A percentile compares a stretch with the other conserved stretches of the same genome.
phyloP scores from a whole-genome alignment of 331 rosid genomes.

The Malus hybrid region DNA sequence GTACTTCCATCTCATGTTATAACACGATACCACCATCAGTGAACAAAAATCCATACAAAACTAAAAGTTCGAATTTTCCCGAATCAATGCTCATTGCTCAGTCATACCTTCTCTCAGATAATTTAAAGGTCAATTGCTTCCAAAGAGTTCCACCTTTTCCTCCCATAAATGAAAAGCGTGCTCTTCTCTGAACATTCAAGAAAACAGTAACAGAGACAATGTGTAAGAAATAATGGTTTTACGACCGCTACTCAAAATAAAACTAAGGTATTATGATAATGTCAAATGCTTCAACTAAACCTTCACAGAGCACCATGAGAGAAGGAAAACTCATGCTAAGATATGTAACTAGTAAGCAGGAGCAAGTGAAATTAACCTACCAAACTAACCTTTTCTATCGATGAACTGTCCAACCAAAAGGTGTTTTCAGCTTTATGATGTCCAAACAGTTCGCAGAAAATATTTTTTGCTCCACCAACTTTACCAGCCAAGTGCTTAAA shows the following conservation, averaged over 20 bases:
- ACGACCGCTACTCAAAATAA: background rate
- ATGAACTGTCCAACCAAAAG: conserved; percentile 98
- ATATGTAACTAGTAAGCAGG: background rate
- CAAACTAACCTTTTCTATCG: conserved; percentile 68
- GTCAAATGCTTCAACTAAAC: conserved; percentile 4
- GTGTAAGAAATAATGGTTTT: too few species aligned
- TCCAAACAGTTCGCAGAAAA: conserved; percentile 75
- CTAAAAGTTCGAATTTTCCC: too few species aligned
- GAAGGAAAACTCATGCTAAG: background rate
- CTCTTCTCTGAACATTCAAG: conserved; percentile 55
- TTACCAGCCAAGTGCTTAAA: conserved; percentile 53
- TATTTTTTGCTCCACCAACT: conserved; percentile 75
- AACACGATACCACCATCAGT: background rate
- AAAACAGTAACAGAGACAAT: background rate
- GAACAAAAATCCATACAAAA: conserved; percentile 5
- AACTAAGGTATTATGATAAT: background rate
- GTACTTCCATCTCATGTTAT: background rate
- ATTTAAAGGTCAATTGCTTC: conserved; percentile 74
- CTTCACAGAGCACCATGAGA: background rate
- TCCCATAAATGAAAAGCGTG: conserved; percentile 96
- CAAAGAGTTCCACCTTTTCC: conserved; percentile 89
- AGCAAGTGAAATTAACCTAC: background rate
- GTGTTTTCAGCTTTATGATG: conserved; percentile 65
- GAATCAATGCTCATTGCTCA: too few species aligned
- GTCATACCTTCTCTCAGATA: conserved; percentile 70